phyloP scores from a whole-genome alignment of 306 rosid genomes.

The Cyamopsis tetragonoloba region DNA sequence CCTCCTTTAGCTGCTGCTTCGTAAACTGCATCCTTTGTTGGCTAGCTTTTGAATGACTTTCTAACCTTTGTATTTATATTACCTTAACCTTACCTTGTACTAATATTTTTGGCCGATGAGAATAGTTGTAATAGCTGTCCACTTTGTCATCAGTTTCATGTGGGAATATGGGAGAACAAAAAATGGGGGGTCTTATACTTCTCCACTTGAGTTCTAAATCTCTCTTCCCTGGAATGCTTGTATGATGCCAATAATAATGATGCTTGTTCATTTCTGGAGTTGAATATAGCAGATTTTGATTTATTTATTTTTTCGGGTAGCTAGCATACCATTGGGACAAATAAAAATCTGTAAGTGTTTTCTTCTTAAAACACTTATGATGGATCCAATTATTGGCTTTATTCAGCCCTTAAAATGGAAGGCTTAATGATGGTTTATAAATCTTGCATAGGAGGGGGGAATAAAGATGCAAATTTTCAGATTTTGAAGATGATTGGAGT shows the following conservation, averaged over 20 bases:
- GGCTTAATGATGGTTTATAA: background rate
- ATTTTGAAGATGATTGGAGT: background rate
- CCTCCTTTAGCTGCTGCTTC: slow-evolving; percentile 62
- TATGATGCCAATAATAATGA: background rate
- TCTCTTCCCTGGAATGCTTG: background rate
- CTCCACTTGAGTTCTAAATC: background rate
- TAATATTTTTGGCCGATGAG: slow-evolving; percentile 31
- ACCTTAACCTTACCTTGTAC: slow-evolving; percentile 26
- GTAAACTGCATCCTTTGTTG: slow-evolving; percentile 28
- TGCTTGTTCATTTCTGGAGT: background rate
- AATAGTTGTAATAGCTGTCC: slow-evolving; percentile 5
- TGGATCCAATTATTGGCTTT: background rate
- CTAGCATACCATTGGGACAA: background rate
- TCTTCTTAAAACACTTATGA: background rate
- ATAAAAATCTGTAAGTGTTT: background rate
- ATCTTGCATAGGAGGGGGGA: background rate
- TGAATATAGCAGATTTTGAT: background rate
- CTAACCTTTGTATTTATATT: slow-evolving; percentile 40
- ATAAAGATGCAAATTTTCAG: background rate
- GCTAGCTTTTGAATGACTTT: slow-evolving; percentile 30
- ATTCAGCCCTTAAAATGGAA: background rate
- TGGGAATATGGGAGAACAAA: slow-evolving; percentile 12
- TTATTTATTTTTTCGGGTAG: slow-evolving; percentile 6
- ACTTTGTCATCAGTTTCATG: slow-evolving; percentile 11
- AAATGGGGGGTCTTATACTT: slow-evolving; percentile 5